Conservation (phyloP, 1,284 basidiomycete species). For the Neotropicomus parvogracilis region DNA sequence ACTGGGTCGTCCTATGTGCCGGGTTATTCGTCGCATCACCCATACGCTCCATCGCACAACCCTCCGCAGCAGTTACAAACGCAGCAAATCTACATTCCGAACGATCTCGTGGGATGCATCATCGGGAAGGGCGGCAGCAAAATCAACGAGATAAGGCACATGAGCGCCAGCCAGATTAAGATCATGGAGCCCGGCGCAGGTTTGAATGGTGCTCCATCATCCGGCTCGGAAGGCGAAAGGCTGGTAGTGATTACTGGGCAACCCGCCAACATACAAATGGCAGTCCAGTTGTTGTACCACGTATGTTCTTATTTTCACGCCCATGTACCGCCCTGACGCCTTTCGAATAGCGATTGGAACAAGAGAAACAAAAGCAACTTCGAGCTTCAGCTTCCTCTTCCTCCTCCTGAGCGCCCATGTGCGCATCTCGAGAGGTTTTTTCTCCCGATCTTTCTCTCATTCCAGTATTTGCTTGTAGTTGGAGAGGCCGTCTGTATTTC, state of each 20-base stretch:
- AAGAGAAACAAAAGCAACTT: slow-evolving; percentile 83
- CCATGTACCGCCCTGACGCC: slow-evolving; percentile 13
- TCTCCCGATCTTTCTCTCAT: neutral
- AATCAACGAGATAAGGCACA: slow-evolving; percentile 97
- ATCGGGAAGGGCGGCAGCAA: slow-evolving; percentile 98
- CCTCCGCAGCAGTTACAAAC: slow-evolving; percentile 74
- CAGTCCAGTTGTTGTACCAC: slow-evolving; percentile 90
- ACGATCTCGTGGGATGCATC: slow-evolving; percentile 96
- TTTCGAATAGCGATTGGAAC: slow-evolving; percentile 67
- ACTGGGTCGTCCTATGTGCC: slow-evolving; percentile 71
- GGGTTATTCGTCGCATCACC: slow-evolving; percentile 48
- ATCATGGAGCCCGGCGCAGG: slow-evolving; percentile 97
- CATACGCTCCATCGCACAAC: slow-evolving; percentile 39
- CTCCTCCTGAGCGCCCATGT: slow-evolving; percentile 22
- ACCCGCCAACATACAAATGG: slow-evolving; percentile 93
- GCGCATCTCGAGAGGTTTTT: neutral
- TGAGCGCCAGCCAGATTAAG: slow-evolving; percentile 94
- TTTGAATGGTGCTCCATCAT: slow-evolving; percentile 59
- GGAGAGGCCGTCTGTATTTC: slow-evolving; percentile 7
- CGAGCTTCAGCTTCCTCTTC: slow-evolving; percentile 40
- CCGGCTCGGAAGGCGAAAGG: slow-evolving; percentile 78
- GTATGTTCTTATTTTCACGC: slow-evolving; percentile 44
- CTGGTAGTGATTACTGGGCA: slow-evolving; percentile 94
- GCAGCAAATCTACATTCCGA: slow-evolving; percentile 98
- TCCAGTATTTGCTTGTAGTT: slow-evolving; percentile 3